Base-by-base conservation (phyloP, 1,284 basidiomycete species). In the Boletus smithii region DNA sequence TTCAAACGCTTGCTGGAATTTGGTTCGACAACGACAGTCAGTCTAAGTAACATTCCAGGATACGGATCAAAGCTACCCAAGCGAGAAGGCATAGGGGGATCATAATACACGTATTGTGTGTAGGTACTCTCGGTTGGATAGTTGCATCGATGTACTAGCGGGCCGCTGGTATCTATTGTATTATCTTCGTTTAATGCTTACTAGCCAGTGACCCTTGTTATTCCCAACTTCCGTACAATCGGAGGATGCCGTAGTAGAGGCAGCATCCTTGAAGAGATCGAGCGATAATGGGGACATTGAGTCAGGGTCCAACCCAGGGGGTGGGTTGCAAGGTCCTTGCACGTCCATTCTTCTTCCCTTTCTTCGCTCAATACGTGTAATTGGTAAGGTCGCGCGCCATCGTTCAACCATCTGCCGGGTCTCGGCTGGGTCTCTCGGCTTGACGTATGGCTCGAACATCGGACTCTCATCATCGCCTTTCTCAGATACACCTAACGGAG, bases 1-100 rank as follows among this genome's bases (percentile, higher is more conserved):
- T 81, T 49, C 85, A 89, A 57, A 87, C 84, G 0, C 61, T 88
- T 7, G 75, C 84, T 8, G 85, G 86, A 26, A 68, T 88, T 13
- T 69, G 75, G 37, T 73, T 87, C n/a, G 62, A 67, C 45, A 44
- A 59, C n/a, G 38, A 41, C 13, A 17, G n/a, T n/a, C n/a, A n/a
- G n/a, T n/a, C n/a, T n/a, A n/a, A n/a, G n/a, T n/a, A n/a, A n/a
- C n/a, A n/a, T 20, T 24, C 63, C 70, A 57, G 20, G 34, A 42
- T 14, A 36, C 38, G 27, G 31, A 44, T 45, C 46, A 26, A 48
- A 33, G 55, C 54, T 20, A 55, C 54, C 46, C 53, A 46, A 51
- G 52, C 53, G 37, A 37, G 44, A 46, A 16, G 37, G 60, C 51
- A 44, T 57, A n/a, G n/a, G n/a, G n/a, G n/a, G n/a, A n/a, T n/a